Conservation (phyloP, 441 rosid genomes). For the Erodium texanum region DNA sequence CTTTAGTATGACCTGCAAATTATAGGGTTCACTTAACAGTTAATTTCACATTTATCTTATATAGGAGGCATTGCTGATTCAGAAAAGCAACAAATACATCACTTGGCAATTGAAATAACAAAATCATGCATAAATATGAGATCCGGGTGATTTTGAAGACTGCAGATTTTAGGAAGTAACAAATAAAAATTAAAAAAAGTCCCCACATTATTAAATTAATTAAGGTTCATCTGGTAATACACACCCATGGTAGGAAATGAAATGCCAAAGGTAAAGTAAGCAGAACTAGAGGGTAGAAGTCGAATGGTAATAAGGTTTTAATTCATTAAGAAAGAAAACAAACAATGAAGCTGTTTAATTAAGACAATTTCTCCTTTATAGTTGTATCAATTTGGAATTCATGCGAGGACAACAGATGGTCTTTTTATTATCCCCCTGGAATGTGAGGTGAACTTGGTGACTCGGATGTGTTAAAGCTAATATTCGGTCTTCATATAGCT, state of each 20-base stretch:
- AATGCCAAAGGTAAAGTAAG: constrained; percentile 1
- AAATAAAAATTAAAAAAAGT: background rate
- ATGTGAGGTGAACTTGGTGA: background rate
- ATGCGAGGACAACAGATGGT: background rate
- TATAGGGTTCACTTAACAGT: background rate
- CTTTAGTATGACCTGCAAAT: constrained; percentile 54
- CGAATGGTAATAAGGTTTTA: background rate
- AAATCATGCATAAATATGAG: background rate
- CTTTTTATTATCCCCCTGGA: background rate
- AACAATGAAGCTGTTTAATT: background rate
- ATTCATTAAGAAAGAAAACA: background rate
- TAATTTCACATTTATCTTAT: constrained; percentile 13
- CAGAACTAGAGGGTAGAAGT: background rate
- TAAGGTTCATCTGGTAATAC: background rate
- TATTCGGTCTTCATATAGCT: background rate
- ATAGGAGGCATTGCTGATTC: constrained; percentile 3
- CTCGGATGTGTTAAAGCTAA: background rate
- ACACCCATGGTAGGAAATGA: background rate
- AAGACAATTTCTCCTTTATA: background rate
- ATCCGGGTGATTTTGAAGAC: background rate
- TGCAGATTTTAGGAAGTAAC: background rate
- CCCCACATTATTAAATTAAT: background rate
- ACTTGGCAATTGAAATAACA: background rate
- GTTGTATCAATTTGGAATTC: background rate
- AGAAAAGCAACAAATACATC: background rate